These are phyloP conservation scores for Naumovozyma dairenensis DNA, from an alignment of 805 yeast genomes.

Conservation along the genomic window DNA sequence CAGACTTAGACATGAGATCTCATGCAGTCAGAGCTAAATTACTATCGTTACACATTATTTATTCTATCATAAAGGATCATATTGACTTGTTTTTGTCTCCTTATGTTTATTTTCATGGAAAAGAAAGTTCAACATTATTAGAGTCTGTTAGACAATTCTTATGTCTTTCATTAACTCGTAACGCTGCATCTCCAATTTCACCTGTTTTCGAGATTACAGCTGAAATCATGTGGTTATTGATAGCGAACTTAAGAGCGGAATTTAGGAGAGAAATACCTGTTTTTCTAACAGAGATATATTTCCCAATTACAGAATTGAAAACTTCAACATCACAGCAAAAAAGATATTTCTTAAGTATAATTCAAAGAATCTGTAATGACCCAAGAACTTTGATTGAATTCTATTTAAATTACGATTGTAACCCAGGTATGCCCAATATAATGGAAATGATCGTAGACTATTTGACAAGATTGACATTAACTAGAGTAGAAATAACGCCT, in stretches of 20 bases:
- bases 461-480: conserved; percentile 54
- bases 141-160: conserved; percentile 78
- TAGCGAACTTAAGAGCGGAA: conserved; percentile 73
- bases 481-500: conserved; percentile 62
- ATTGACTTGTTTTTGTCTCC: conserved; percentile 66
- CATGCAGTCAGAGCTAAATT: conserved; percentile 89
- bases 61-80: conserved; percentile 76
- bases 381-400: conserved; percentile 87
- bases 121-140: conserved; percentile 52
- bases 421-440: conserved; percentile 64
- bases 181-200: conserved; percentile 84
- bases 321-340: conserved; percentile 90
- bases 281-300: conserved; percentile 82
- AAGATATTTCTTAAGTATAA: conserved; percentile 69
- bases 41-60: conserved; percentile 77
- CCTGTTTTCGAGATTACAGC: conserved; percentile 87
- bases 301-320: conserved; percentile 87
- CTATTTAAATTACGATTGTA: conserved; percentile 93
- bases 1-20: conserved; percentile 74
- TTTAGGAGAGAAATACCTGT: conserved; percentile 93
- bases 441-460: conserved; percentile 77
- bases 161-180: conserved; percentile 73
- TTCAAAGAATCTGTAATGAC: conserved; percentile 75
- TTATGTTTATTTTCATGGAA: conserved; percentile 44
- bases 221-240: conserved; percentile 86